Evolutionary conservation across 2,329 filamentous ascomycete species (phyloP), one percentile per base, ranked within the genome.

Genomic region (Fusarium coffeatum): DNA sequence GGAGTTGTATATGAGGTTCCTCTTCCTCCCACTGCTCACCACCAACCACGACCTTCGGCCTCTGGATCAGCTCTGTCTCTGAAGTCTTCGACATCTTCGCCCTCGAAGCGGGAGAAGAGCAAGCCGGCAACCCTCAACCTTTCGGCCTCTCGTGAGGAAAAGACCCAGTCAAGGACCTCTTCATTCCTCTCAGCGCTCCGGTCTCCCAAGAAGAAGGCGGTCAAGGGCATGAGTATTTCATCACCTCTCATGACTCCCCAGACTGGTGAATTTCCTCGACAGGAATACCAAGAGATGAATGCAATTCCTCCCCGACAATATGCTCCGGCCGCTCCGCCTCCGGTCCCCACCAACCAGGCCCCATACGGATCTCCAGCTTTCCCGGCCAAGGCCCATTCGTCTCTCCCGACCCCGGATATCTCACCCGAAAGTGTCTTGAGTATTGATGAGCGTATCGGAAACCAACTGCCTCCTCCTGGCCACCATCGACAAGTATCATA

Each of bases 191-290:
- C 88, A 5, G 85, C 85, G n/a, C 82, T 91, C 59, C 86, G 86
- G 68, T 90, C 89, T 20, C 88, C 89, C 8, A 83, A 82, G 68
- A 86, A 84, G 79, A 87, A 83, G 78, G 78, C 84, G 66, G 78
- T 81, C 55, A 85, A 83, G 74, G 85, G 81, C 22, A 78, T 90
- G 68, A 85, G 77, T 75, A 91, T 91, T 72, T 90, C 89, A 15
- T 89, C 88, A 2, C 89, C 89, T 53, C 88, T 91, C 72, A 86
- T 89, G 83, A 90, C 88, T 11, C 88, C 89, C 16, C 85, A 86
- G 80, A 88, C 88, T 4, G 84, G 81, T 5, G 87, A 85, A 4
- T 90, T 90, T 69, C 85, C 87, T 3, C 82, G 83, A n/a, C 78
- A 83, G 16, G 83, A 86, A 51, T 81, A 80, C 25, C 85, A 87